These are phyloP conservation scores for Lignosus rhinocerotis DNA, from an alignment of 1,284 basidiomycete species.

Conservation along the genomic window DNA sequence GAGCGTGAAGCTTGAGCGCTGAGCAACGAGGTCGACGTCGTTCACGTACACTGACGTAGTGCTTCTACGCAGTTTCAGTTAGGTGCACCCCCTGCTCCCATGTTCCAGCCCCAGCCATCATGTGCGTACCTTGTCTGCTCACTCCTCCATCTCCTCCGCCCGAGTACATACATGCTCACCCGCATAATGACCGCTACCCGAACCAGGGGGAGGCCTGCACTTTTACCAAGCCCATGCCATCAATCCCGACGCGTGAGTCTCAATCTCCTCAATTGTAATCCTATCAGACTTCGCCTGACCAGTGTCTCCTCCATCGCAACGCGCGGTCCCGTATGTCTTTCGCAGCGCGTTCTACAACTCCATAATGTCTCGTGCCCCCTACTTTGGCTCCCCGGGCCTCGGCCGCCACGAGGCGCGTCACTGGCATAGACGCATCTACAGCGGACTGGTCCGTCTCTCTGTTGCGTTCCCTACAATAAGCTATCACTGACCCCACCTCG, in stretches of 20 bases:
- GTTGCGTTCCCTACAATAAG: too few relatives aligned
- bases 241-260: conserved; percentile 55
- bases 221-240: conserved; percentile 62
- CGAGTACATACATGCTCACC: too few relatives aligned
- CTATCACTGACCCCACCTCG: not conserved
- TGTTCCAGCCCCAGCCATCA: conserved; percentile 58
- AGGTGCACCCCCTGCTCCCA: conserved; percentile 50
- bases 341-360: conserved; percentile 47
- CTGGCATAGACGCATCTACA: conserved; percentile 62
- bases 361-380: conserved; percentile 52
- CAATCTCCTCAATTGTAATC: not conserved
- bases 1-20: not conserved
- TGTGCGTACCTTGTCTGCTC: conserved; percentile 38
- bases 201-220: conserved; percentile 56
- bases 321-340: too few relatives aligned
- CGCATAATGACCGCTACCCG: not conserved
- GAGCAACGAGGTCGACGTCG: not conserved
- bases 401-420: conserved; percentile 53
- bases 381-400: conserved; percentile 41
- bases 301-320: not conserved
- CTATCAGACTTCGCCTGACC: not conserved
- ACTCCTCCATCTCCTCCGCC: conserved; percentile 22
- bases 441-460: conserved; percentile 45
- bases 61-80: conserved; percentile 46
- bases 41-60: not conserved